A percentile compares a stretch with the other conserved stretches of the same genome.
These are phyloP conservation scores for Lathyrus sativus DNA, from an alignment of 306 rosid genomes.

Conservation along the genomic window DNA sequence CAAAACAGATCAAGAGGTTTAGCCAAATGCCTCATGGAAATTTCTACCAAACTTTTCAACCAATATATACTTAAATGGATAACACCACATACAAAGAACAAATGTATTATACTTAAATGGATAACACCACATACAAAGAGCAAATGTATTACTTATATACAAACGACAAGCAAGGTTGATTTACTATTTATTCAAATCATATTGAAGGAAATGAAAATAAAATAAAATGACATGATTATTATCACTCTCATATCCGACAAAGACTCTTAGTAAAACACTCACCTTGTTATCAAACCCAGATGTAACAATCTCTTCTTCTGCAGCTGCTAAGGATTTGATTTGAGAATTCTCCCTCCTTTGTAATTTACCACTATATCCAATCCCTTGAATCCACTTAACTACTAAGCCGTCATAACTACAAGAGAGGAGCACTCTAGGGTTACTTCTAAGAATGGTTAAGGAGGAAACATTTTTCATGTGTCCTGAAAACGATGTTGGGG, in stretches of 20 bases:
- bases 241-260: conserved; percentile 29
- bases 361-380: conserved; percentile 83
- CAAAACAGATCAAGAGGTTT: conserved; percentile 13
- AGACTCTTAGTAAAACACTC: conserved; percentile 30
- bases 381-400: conserved; percentile 86
- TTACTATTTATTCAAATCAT: conserved; percentile 3
- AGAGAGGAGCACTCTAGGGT: conserved; percentile 74
- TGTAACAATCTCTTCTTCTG: conserved; percentile 75
- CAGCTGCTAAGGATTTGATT: conserved; percentile 81
- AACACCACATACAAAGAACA: not conserved
- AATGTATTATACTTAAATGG: conserved; percentile 8
- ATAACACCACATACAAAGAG: not conserved
- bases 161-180: conserved; percentile 15
- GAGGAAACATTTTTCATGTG: conserved; percentile 92
- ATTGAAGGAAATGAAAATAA: conserved; percentile 20
- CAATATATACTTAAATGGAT: conserved; percentile 18
- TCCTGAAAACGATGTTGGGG: conserved; percentile 71
- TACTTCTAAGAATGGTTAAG: conserved; percentile 66
- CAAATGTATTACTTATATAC: not conserved
- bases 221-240: not conserved
- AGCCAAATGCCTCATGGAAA: not conserved
- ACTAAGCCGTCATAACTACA: conserved; percentile 93
- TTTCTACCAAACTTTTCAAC: conserved; percentile 4
- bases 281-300: conserved; percentile 92
- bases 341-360: conserved; percentile 82